Evolutionary conservation across 768 basidiomycete genomes (phyloP).

Genomic region (Rhodotorula paludigena): DNA sequence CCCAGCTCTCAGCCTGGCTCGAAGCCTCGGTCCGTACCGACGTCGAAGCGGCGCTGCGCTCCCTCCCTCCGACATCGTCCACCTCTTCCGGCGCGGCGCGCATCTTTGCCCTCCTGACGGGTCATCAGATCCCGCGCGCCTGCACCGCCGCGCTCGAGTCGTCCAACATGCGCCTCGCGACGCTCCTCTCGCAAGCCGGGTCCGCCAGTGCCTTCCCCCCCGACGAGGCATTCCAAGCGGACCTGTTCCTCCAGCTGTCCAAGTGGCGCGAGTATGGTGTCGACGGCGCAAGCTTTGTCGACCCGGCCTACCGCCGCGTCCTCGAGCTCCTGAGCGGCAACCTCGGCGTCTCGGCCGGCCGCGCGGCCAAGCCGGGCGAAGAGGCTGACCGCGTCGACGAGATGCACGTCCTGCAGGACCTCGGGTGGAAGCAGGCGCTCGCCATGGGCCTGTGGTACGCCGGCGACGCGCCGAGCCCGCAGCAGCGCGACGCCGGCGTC

Average conservation of each 20-base stretch:
- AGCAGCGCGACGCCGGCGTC: constrained; percentile 7
- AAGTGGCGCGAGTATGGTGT: constrained; percentile 77
- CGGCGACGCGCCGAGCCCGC: constrained; percentile 42
- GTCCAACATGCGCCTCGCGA: constrained; percentile 77
- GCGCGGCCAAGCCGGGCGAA: constrained; percentile 51
- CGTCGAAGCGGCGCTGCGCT: constrained; percentile 63
- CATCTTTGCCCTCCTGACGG: constrained; percentile 74
- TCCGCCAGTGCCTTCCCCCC: not conserved
- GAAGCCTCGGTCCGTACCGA: constrained; percentile 63
- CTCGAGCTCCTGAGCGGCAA: constrained; percentile 81
- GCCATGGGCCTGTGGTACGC: constrained; percentile 88
- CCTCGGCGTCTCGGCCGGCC: constrained; percentile 56
- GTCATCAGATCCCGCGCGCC: constrained; percentile 81
- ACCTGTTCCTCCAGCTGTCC: constrained; percentile 67
- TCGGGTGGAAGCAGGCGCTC: constrained; percentile 93
- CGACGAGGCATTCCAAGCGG: constrained; percentile 71
- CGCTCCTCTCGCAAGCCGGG: constrained; percentile 72
- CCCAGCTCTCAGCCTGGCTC: constrained; percentile 78
- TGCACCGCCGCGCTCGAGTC: constrained; percentile 67
- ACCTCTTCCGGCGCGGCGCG: constrained; percentile 46
- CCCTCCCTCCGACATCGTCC: constrained; percentile 37
- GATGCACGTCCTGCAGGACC: constrained; percentile 60
- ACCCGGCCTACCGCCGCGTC: constrained; percentile 64
- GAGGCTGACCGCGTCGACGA: constrained; percentile 53
- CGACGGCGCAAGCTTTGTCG: constrained; percentile 57